Conservation (phyloP, 1,284 basidiomycete species). For the Ganoderma resinaceum region DNA sequence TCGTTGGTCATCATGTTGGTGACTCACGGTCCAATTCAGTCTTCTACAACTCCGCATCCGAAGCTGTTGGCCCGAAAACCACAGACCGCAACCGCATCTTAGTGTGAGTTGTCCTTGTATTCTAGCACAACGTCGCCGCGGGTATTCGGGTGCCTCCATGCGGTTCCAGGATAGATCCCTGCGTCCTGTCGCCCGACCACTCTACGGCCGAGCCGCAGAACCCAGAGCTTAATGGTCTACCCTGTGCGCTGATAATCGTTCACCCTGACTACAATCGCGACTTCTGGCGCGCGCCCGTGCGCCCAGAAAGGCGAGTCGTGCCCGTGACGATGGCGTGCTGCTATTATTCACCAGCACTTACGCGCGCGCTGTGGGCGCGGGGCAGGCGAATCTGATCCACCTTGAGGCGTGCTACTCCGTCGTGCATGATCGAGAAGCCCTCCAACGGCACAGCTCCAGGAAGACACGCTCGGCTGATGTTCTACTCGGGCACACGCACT, state of each 20-base stretch:
- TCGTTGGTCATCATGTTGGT: not conserved
- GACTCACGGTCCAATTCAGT: not conserved
- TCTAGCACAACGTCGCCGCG: not conserved
- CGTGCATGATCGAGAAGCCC: constrained; percentile 5
- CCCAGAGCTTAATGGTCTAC: constrained; percentile 8
- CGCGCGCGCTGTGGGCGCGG: not conserved
- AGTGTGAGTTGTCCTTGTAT: constrained; percentile 1
- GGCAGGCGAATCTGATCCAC: constrained; percentile 6
- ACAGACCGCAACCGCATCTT: not conserved
- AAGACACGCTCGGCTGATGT: not conserved
- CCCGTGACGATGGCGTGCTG: constrained; percentile 16
- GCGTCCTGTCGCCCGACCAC: constrained; percentile 2
- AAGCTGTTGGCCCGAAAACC: not conserved
- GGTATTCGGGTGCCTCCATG: not conserved
- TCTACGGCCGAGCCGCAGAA: constrained; percentile 3
- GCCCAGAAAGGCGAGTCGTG: constrained; percentile 21
- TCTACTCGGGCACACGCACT: not conserved
- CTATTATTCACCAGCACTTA: constrained; percentile 1
- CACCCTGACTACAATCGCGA: constrained; percentile 30
- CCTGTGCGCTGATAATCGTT: constrained; percentile 29
- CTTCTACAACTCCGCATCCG: not conserved
- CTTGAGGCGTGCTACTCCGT: not conserved
- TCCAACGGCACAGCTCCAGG: constrained; percentile 5
- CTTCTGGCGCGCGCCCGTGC: constrained; percentile 27
- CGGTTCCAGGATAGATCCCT: not conserved